Percentiles rank a stretch among this genome's conserved stretches.
Evolutionary conservation across 495 filamentous ascomycete genomes (phyloP).

Genomic region (Penicillium ochrochloron): DNA sequence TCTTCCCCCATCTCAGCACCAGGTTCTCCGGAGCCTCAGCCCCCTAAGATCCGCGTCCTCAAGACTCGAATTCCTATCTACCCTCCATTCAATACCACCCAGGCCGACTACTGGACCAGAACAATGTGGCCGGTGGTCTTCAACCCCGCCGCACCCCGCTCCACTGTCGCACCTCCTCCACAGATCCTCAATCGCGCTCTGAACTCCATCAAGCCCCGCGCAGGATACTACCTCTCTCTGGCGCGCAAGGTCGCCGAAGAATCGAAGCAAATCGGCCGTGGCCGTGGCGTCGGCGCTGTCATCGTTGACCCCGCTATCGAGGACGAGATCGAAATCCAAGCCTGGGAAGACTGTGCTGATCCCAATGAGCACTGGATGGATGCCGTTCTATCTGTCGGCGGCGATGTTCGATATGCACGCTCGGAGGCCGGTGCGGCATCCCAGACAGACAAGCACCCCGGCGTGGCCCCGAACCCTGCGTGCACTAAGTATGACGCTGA

Average conservation of each 20-base stretch:
- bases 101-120: constrained; percentile 76
- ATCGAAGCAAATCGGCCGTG: constrained; percentile 57
- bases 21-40: constrained; percentile 13
- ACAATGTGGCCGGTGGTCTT: constrained; percentile 89
- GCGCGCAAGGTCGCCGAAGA: constrained; percentile 67
- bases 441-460: constrained; percentile 29
- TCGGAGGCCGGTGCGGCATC: constrained; percentile 44
- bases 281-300: constrained; percentile 79
- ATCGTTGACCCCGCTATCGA: constrained; percentile 65
- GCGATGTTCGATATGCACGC: constrained; percentile 73
- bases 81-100: constrained; percentile 71
- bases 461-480: constrained; percentile 36
- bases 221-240: constrained; percentile 66
- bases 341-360: constrained; percentile 30
- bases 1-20: constrained; percentile 26
- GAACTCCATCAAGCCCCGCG: constrained; percentile 59
- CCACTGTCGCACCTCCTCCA: constrained; percentile 42
- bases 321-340: constrained; percentile 30
- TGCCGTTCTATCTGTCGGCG: constrained; percentile 71
- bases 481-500: constrained; percentile 37
- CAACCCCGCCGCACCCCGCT: constrained; percentile 69
- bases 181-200: constrained; percentile 63
- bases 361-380: constrained; percentile 37
- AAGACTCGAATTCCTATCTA: constrained; percentile 70
- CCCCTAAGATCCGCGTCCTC: constrained; percentile 44